phyloP scores from a whole-genome alignment of 768 basidiomycete species.

The Hericium rajendrae region DNA sequence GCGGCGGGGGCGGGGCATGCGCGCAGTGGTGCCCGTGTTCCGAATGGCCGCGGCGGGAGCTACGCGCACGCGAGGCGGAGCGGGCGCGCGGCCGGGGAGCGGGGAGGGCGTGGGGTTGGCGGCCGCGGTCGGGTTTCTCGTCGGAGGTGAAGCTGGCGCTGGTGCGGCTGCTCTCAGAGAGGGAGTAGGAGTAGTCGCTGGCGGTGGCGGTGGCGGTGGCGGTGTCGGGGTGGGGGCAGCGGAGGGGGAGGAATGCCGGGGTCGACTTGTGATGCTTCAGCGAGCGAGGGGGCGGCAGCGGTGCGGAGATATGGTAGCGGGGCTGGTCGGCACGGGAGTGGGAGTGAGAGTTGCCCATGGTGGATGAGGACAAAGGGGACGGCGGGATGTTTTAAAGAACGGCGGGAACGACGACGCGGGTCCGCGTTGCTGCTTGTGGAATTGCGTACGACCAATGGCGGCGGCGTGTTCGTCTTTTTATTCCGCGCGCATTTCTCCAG shows the following conservation, averaged over 20 bases:
- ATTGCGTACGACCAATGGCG: too few species aligned
- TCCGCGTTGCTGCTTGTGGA: too few species aligned
- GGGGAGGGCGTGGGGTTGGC: not conserved
- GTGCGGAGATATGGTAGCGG: conserved; percentile 2
- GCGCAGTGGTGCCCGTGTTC: not conserved
- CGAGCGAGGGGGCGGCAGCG: not conserved
- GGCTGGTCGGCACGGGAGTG: not conserved
- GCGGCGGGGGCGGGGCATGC: not conserved
- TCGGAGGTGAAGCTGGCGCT: not conserved
- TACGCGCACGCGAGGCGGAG: not conserved
- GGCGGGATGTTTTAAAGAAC: too few species aligned
- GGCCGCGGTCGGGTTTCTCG: not conserved
- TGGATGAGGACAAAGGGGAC: not conserved
- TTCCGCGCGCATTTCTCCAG: not conserved
- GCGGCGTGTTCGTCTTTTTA: too few species aligned
- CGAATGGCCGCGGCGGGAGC: not conserved
- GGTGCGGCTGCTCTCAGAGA: not conserved
- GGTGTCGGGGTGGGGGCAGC: not conserved
- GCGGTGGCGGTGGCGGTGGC: not conserved
- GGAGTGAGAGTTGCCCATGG: not conserved
- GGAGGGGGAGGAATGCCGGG: conserved; percentile 5
- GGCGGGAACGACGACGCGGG: too few species aligned
- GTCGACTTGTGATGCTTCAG: conserved; percentile 13
- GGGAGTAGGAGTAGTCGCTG: not conserved
- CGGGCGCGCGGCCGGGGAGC: not conserved